Evolutionary conservation across 352 stramenopile genomes (phyloP).

Genomic region (Phytophthora sojae): DNA sequence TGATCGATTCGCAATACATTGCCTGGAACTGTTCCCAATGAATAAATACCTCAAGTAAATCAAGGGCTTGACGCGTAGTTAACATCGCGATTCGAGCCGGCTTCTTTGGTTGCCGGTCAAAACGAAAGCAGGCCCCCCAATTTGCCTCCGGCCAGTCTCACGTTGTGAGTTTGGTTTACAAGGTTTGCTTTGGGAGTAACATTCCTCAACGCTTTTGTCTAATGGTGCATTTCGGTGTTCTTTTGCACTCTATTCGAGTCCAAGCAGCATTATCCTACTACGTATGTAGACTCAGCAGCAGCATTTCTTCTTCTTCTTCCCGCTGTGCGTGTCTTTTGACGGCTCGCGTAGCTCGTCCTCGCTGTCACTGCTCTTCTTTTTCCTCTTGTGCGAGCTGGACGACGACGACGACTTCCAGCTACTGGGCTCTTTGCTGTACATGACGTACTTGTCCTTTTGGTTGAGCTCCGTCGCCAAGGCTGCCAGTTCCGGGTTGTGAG

Average conservation of each 20-base stretch:
- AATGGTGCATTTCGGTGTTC: not conserved
- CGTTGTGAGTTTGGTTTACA: too few species aligned
- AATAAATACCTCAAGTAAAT: too few species aligned
- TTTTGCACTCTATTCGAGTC: not conserved
- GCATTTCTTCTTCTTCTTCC: constrained; percentile 42
- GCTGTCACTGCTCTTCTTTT: constrained; percentile 46
- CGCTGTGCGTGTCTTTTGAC: constrained; percentile 16
- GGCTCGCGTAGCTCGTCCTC: constrained; percentile 28
- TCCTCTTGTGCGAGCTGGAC: constrained; percentile 40
- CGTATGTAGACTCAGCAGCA: constrained; percentile 12
- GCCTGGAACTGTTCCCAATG: too few species aligned
- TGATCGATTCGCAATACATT: too few species aligned
- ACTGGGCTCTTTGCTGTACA: constrained; percentile 59
- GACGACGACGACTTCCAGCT: constrained; percentile 18
- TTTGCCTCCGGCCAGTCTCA: too few species aligned
- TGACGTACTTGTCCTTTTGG: constrained; percentile 87
- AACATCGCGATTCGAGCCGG: too few species aligned
- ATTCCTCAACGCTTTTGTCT: not conserved
- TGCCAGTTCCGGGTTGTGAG: constrained; percentile 86
- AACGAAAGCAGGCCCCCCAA: too few species aligned
- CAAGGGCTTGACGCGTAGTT: too few species aligned
- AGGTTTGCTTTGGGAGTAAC: not conserved
- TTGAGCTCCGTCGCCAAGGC: constrained; percentile 86
- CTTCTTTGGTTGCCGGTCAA: too few species aligned
- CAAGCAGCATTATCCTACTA: not conserved